Percentiles rank a stretch among this genome's conserved stretches.
These are phyloP conservation scores for Paracoccidioides brasiliensis DNA, from an alignment of 2,329 filamentous ascomycete species.

Conservation along the genomic window DNA sequence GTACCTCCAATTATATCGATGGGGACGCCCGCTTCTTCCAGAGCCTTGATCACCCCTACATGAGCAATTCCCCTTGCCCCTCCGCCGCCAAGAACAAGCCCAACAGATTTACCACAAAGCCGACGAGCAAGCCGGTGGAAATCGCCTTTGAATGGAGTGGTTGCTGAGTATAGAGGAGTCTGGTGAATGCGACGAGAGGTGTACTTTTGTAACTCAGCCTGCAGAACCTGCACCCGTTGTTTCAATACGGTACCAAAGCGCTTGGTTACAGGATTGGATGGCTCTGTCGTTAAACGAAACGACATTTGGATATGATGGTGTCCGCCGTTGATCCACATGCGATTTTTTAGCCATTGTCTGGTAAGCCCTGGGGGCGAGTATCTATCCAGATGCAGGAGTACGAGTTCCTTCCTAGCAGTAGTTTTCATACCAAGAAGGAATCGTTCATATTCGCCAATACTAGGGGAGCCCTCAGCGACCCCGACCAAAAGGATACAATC, in stretches of 20 bases:
- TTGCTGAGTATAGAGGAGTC: constrained; percentile 75
- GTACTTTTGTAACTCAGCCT: constrained; percentile 97
- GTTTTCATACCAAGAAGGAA: constrained; percentile 96
- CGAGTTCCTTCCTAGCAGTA: constrained; percentile 82
- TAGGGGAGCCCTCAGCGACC: constrained; percentile 75
- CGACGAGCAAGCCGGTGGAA: constrained; percentile 85
- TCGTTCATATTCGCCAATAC: constrained; percentile 89
- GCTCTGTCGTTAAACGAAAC: constrained; percentile 62
- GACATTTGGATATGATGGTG: constrained; percentile 98
- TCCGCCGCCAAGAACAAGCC: constrained; percentile 83
- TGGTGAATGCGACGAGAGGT: constrained; percentile 87
- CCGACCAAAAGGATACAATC: constrained; percentile 92
- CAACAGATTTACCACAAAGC: constrained; percentile 86
- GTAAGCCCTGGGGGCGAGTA: constrained; percentile 79
- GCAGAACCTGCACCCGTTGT: constrained; percentile 82
- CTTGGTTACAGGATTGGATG: constrained; percentile 60
- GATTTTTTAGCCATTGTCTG: constrained; percentile 76
- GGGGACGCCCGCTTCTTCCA: constrained; percentile 92
- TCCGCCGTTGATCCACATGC: constrained; percentile 95
- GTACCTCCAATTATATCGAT: constrained; percentile 93
- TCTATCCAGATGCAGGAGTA: constrained; percentile 76
- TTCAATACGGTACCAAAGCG: constrained; percentile 77
- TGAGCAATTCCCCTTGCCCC: constrained; percentile 87
- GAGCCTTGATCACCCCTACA: constrained; percentile 81
- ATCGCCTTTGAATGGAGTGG: constrained; percentile 89